Percentiles rank a stretch among this genome's conserved stretches.
These are phyloP conservation scores for Aureobasidium sp. DNA, from an alignment of 2,329 filamentous ascomycete species.

Conservation along the genomic window DNA sequence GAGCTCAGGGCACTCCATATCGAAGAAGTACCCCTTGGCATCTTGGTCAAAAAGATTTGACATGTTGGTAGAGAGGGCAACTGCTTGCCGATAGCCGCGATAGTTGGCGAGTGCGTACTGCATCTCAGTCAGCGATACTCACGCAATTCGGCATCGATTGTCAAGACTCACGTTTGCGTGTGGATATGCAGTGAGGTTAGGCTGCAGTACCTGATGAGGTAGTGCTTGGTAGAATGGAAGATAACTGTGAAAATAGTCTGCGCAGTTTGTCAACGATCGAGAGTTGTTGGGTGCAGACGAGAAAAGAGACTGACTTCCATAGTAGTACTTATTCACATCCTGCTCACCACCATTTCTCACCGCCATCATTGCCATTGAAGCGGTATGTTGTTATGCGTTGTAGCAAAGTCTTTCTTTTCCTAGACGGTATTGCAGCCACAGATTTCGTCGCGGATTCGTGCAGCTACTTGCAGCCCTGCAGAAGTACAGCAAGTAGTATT, in stretches of 20 bases:
- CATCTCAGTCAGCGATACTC: not conserved
- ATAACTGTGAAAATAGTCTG: not conserved
- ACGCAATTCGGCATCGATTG: not conserved
- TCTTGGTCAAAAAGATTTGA: not conserved
- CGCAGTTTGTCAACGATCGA: conserved; percentile 3
- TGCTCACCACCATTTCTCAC: conserved; percentile 6
- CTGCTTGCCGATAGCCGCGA: not conserved
- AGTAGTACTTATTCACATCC: conserved; percentile 1
- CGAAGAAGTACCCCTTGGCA: not conserved
- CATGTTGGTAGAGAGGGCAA: not conserved
- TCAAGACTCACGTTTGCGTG: conserved; percentile 5
- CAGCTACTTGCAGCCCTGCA: conserved; percentile 4
- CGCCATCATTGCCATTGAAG: conserved; percentile 9
- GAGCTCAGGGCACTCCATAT: conserved; percentile 6
- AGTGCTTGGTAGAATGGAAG: not conserved
- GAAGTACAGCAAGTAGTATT: not conserved
- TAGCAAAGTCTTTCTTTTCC: conserved; percentile 12
- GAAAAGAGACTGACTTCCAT: not conserved
- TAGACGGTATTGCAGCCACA: not conserved
- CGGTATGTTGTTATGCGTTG: conserved; percentile 8
- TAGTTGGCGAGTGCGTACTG: not conserved
- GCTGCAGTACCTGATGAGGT: not conserved
- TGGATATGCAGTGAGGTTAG: not conserved
- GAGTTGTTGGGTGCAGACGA: not conserved
- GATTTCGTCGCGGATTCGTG: conserved; percentile 7